These are phyloP conservation scores for Borovskyia barvae DNA, from an alignment of 208 protist genomes.

Conservation along the genomic window DNA sequence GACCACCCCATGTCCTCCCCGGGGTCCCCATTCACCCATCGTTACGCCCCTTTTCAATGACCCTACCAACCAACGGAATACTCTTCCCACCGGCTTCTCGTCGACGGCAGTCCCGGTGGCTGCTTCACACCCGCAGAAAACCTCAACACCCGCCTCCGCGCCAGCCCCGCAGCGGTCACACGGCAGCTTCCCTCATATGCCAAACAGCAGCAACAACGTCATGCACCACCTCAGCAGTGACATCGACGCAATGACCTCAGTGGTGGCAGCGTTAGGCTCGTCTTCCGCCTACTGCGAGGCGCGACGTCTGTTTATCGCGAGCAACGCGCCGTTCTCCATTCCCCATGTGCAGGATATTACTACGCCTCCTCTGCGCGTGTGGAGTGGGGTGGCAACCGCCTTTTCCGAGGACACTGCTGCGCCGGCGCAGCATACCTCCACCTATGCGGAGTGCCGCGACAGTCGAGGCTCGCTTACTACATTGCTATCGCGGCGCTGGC, in stretches of 20 bases:
- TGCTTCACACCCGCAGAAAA: slow-evolving; percentile 2
- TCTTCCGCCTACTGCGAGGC: slow-evolving; percentile 30
- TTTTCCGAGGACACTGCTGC: slow-evolving; percentile 24
- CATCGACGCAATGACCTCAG: background rate
- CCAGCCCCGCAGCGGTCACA: slow-evolving; percentile 2
- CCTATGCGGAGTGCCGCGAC: slow-evolving; percentile 49
- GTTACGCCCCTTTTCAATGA: slow-evolving; percentile 6
- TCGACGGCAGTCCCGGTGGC: too few species aligned
- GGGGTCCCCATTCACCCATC: slow-evolving; percentile 11
- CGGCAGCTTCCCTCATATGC: background rate
- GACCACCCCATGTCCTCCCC: slow-evolving; percentile 6
- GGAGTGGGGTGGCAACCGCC: slow-evolving; percentile 22
- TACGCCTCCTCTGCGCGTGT: slow-evolving; percentile 24
- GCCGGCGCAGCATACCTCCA: slow-evolving; percentile 21
- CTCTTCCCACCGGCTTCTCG: background rate
- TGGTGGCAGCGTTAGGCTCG: slow-evolving; percentile 2
- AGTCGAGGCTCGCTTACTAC: slow-evolving; percentile 27
- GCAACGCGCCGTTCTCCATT: slow-evolving; percentile 75
- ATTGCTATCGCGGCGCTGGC: slow-evolving; percentile 33
- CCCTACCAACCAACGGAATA: background rate
- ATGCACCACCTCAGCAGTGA: slow-evolving; percentile 9
- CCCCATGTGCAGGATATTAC: slow-evolving; percentile 69
- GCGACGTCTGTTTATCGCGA: slow-evolving; percentile 51
- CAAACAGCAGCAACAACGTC: slow-evolving; percentile 16
- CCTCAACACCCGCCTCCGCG: background rate